Base-by-base conservation (phyloP, 2,329 filamentous ascomycete species). In the Ophiostoma sp. region DNA sequence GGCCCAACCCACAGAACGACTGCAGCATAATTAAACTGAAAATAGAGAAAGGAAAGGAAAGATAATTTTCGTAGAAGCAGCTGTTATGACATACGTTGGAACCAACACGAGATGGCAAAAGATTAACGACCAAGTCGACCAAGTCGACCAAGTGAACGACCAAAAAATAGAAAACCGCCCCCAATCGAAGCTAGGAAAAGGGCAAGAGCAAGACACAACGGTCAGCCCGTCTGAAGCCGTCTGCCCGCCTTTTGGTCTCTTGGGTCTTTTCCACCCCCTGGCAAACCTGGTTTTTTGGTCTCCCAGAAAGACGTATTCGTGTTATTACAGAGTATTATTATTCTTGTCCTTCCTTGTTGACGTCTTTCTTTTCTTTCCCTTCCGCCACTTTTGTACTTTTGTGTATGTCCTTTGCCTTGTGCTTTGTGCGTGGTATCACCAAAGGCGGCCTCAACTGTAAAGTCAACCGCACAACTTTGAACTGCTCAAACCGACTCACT, bases 291-390 rank as follows among this genome's bases (percentile, higher is more conserved):
- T 50, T 48, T 66, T 59, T n/a, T 15, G 25, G n/a, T 59, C 25
- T 22, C 39, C 63, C 25, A 68, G 59, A 48, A 66, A 31, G 15
- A 31, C 63, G 25, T 28, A 66, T 48, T 63, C 64, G 64, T 68
- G 22, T 68, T 50, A 50, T 68, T 50, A 33, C 64, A 50, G 64
- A 42, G 42, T 68, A 68, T 68, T 68, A 31, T 61, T 63, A n/a
- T 12, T 31, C 15, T 33, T 19, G 42, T 31, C 55, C 22, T 50
- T 28, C 5, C 33, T 39, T 42, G 9, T 25, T 33, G 36, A 22
- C 12, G n/a, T 8, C 33, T 28, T 55, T 19, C 33, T 69, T 15
- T 25, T 15, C 48, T 28, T 55, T 4, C 6, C 42, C n/a, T 69
- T 39, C 48, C 64, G 39, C 45, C 42, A 50, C 42, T 33, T 68